Evolutionary conservation across 2,329 filamentous ascomycete species (phyloP), one percentile per base, ranked within the genome.

Genomic region (Aspergillus tanneri): DNA sequence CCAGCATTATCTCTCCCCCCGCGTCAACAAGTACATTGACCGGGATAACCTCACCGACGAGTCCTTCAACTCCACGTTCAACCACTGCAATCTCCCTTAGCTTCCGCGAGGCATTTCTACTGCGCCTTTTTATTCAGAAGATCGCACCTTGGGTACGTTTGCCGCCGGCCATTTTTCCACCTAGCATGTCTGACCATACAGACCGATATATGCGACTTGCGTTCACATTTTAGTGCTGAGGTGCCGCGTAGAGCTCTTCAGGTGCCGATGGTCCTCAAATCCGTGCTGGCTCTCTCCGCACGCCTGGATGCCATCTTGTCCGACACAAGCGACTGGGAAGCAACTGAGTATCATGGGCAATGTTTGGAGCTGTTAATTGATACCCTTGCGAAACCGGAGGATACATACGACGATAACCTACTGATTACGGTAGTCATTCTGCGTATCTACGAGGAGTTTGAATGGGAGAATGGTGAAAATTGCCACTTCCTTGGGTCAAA

Each of bases 341-440:
- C 74, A 1, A 68, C 73, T 9, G 63, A 66, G 8, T 77, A 77
- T 49, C 69, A 77, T 28, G 70, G 73, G 16, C 63, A 72, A 42
- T 77, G 75, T 47, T 62, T 78, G 8, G 69, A 75, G 44, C 60
- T 76, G 9, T 65, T 79, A 4, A 77, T 78, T 2, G 62, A 71
- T 9, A 71, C 72, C 2, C 64, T 78, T 11, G 67, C 72, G 6
- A 67, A 69, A 27, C 71, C 74, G 0, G 64, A 69, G 11, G 63
- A 70, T 1, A 68, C 69, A 1, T 75, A 72, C 55, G 73, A 76
- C 39, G 75, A 76, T 24, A 73, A 72, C 12, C 68, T 77, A 2
- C 61, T 79, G 0, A 69, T 75, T 1, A 73, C 75, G 0, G 75
- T 79, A 0, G 76, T 78, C 7, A 69, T 78, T 5, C 59, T 78